Evolutionary conservation across 495 filamentous ascomycete genomes (phyloP).

Genomic region (Aspergillus saccharolyticus): DNA sequence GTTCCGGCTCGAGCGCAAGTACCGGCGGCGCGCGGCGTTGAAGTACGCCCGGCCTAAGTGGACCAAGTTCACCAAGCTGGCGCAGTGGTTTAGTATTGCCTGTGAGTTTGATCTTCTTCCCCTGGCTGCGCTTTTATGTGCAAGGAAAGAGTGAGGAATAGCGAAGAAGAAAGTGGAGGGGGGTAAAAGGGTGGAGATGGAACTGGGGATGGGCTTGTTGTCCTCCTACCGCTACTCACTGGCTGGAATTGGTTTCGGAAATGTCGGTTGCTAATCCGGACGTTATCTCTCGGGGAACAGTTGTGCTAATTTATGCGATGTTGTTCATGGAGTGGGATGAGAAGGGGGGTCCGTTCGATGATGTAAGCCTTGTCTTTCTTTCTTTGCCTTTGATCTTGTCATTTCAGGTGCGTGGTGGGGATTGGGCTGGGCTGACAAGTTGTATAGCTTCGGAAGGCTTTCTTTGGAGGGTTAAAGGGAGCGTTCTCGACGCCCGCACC

Average conservation of each 20-base stretch:
- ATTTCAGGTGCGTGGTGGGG: neutral
- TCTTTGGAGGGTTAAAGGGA: constrained; percentile 31
- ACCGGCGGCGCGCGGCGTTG: constrained; percentile 62
- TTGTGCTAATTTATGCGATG: constrained; percentile 64
- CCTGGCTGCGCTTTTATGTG: constrained; percentile 23
- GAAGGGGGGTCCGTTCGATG: constrained; percentile 57
- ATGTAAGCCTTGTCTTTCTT: constrained; percentile 24
- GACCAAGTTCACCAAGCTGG: constrained; percentile 64
- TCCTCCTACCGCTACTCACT: too few relatives aligned
- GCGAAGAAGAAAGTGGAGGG: neutral
- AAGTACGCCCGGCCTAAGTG: constrained; percentile 71
- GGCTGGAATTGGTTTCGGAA: neutral
- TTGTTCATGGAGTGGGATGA: constrained; percentile 75
- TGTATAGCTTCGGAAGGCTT: constrained; percentile 32
- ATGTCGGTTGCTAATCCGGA: neutral
- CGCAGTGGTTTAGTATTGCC: constrained; percentile 60
- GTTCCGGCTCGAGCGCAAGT: constrained; percentile 62
- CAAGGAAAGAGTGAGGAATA: constrained; percentile 41
- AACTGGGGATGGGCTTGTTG: too few relatives aligned
- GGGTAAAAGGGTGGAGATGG: neutral
- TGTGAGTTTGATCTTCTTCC: constrained; percentile 53
- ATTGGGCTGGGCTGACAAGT: neutral
- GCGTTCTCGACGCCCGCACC: constrained; percentile 35
- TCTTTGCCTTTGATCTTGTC: neutral
- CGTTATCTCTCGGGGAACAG: constrained; percentile 36